Base-by-base conservation (phyloP, 2,329 filamentous ascomycete genomes). In the Penicillium sp. region DNA sequence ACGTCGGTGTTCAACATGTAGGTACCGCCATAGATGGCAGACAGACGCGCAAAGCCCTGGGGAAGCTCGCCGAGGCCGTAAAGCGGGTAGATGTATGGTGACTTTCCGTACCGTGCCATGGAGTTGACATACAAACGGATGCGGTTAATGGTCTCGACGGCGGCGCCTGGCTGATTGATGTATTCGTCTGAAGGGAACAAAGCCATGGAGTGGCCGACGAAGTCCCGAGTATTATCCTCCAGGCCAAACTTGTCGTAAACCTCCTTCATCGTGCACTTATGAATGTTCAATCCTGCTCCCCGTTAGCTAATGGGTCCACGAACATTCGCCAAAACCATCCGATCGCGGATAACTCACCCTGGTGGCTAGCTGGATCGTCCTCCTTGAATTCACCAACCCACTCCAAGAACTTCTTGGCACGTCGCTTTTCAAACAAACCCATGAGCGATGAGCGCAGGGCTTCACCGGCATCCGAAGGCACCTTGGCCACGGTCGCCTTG, bases 1-100 rank as follows among this genome's bases (percentile, higher is more conserved):
- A 99, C 81, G 61, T 84, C 84, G 61, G 93, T 95, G 80, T 97
- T 97, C 66, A 99, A 86, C 91, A 99, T 99, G 77, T 99, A 99
- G 42, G 93, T 99, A 62, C 93, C 93, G 58, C 93, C 93, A 69
- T 99, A 97, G 74, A 99, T 97, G 71, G 93, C 93, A 34, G 91
- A 96, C 46, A 99, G 82, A 72, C 93, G 91, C 56, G 93, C 93
- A 66, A 99, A 99, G 52, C 92, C 92, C 75, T 99, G 93, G 30
- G 93, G 95, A 49, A 99, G 86, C 77, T 99, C 93, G 69, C 88
- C 93, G 41, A 99, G 84, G 55, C 93, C 93, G 76, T 99, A 99
- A 28, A 97, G 84, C 41, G 93, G 95, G 80, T 99, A 99, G 77
- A 99, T 97, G 79, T 97, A 99, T 38, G 93, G 95, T 11, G 91